Conservation (phyloP, 164 flowering plant genomes). For the Vitis rotundifolia region DNA sequence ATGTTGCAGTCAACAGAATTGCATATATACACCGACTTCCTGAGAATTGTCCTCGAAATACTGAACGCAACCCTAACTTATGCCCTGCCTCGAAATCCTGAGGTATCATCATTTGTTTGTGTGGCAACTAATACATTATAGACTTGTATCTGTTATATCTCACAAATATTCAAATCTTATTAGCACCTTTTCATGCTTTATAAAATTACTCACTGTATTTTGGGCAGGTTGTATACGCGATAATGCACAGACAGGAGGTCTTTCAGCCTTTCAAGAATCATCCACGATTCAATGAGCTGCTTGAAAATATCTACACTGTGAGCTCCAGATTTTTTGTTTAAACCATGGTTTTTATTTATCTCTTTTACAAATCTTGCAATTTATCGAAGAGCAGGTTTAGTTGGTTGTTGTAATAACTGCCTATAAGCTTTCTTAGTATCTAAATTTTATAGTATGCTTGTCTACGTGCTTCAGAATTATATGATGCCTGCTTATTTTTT, state of each 20-base stretch:
- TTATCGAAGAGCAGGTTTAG: not conserved
- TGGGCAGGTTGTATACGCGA: slow-evolving; percentile 87
- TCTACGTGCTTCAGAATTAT: not conserved
- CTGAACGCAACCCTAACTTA: slow-evolving; percentile 87
- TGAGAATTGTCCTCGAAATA: slow-evolving; percentile 92
- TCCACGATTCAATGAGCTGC: slow-evolving; percentile 88
- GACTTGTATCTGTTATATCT: not conserved
- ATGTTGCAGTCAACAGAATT: slow-evolving; percentile 78
- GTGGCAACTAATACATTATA: not conserved
- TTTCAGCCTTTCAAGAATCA: slow-evolving; percentile 91
- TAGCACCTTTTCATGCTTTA: not conserved
- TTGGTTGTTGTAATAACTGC: not conserved
- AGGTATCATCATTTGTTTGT: slow-evolving; percentile 45
- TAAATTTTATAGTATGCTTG: not conserved
- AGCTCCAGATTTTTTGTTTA: slow-evolving; percentile 11
- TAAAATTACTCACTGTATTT: slow-evolving; percentile 2
- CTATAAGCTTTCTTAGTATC: not conserved
- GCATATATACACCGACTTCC: slow-evolving; percentile 88
- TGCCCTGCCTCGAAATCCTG: slow-evolving; percentile 93
- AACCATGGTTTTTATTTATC: not conserved
- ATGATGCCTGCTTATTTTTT: slow-evolving; percentile 7
- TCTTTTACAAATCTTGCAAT: not conserved
- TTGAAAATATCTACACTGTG: slow-evolving; percentile 91
- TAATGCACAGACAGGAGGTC: slow-evolving; percentile 95
- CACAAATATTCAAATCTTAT: not conserved